Evolutionary conservation across 805 yeast species (phyloP).

Genomic region (Kuraishia hungarica): DNA sequence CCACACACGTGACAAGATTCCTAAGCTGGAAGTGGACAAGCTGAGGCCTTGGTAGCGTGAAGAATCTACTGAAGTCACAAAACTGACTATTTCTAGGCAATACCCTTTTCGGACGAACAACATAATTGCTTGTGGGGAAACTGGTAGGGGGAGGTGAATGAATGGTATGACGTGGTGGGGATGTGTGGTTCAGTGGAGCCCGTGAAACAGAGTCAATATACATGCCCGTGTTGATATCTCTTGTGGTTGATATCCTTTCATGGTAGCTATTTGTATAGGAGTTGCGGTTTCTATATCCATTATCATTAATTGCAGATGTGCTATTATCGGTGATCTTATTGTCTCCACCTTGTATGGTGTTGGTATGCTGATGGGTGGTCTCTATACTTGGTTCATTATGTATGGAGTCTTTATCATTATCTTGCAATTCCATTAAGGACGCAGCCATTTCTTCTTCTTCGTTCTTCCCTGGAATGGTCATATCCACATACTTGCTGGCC

Average conservation of each 20-base stretch:
- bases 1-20: constrained; percentile 34
- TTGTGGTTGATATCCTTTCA: constrained; percentile 7
- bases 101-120: background rate
- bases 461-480: constrained; percentile 8
- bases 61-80: constrained; percentile 29
- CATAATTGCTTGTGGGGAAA: background rate
- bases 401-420: too few species aligned
- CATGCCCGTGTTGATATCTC: background rate
- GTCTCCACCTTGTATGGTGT: background rate
- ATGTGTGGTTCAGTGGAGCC: background rate
- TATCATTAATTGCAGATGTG: background rate
- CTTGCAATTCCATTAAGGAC: too few species aligned
- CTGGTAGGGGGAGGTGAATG: background rate
- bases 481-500: constrained; percentile 15
- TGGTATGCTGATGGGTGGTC: background rate
- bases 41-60: constrained; percentile 35
- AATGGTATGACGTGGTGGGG: background rate
- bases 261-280: too few species aligned
- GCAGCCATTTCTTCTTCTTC: constrained; percentile 14
- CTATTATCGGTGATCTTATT: background rate
- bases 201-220: background rate
- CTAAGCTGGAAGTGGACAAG: constrained; percentile 52
- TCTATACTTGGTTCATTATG: background rate
- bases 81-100: constrained; percentile 13
- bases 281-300: too few species aligned